Conservation (phyloP, 2,329 filamentous ascomycete genomes). For the Arthroderma sp. region DNA sequence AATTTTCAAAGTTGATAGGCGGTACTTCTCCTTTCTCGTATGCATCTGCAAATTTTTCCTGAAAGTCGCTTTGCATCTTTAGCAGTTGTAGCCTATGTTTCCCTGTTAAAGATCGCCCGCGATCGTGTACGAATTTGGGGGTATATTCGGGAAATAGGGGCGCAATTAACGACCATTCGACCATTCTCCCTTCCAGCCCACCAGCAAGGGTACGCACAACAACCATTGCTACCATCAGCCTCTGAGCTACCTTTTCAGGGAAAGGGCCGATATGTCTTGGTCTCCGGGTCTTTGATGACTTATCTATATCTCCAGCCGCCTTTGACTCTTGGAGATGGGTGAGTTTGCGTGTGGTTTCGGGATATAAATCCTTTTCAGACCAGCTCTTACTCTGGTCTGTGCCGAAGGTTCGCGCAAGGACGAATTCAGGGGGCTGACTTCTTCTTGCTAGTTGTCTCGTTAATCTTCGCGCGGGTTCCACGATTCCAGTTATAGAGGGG, state of each 20-base stretch:
- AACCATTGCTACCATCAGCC: constrained; percentile 33
- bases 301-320: not conserved
- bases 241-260: constrained; percentile 17
- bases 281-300: not conserved
- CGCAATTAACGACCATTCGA: constrained; percentile 37
- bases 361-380: not conserved
- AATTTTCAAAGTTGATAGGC: constrained; percentile 33
- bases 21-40: constrained; percentile 35
- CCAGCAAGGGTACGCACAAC: constrained; percentile 36
- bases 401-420: constrained; percentile 4
- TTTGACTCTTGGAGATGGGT: constrained; percentile 7
- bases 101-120: constrained; percentile 28
- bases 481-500: not conserved
- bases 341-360: constrained; percentile 1
- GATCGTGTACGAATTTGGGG: constrained; percentile 27
- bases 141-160: constrained; percentile 32
- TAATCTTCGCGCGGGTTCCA: not conserved
- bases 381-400: not conserved
- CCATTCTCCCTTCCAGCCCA: constrained; percentile 29
- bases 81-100: constrained; percentile 31
- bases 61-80: constrained; percentile 38
- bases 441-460: not conserved
- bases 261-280: not conserved
- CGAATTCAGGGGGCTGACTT: constrained; percentile 13
- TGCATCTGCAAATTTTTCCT: constrained; percentile 35